Percentiles rank a stretch among this genome's conserved stretches.
phyloP scores from a whole-genome alignment of 1,284 basidiomycete genomes.

The Leucoagaricus sp. region DNA sequence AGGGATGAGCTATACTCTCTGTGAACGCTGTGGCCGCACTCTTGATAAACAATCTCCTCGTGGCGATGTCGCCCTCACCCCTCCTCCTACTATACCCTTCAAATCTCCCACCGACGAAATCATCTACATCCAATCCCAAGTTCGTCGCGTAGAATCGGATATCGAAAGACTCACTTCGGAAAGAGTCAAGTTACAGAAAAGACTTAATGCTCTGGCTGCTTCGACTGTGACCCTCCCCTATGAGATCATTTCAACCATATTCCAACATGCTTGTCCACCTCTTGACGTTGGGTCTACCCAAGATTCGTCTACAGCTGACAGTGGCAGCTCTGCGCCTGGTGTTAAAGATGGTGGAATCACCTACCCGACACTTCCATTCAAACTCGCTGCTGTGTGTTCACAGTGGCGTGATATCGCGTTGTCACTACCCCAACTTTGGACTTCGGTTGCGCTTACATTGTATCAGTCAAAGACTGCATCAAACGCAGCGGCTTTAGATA shows the following conservation, averaged over 20 bases:
- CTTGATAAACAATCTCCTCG: slow-evolving; percentile 9
- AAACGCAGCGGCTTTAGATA: slow-evolving; percentile 5
- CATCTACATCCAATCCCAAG: slow-evolving; percentile 4
- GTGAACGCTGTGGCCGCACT: slow-evolving; percentile 1
- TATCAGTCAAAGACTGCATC: neutral
- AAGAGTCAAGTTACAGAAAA: neutral
- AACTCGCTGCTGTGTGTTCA: slow-evolving; percentile 8
- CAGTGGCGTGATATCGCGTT: slow-evolving; percentile 13
- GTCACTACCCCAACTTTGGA: slow-evolving; percentile 8
- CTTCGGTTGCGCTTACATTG: slow-evolving; percentile 4
- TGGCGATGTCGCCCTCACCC: too few species aligned
- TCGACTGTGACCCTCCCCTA: slow-evolving; percentile 4
- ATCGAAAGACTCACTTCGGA: slow-evolving; percentile 2
- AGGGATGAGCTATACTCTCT: slow-evolving; percentile 6
- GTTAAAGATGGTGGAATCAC: slow-evolving; percentile 9
- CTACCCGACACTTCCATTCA: slow-evolving; percentile 8
- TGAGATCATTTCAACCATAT: slow-evolving; percentile 13
- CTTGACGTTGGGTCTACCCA: neutral
- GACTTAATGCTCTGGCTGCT: slow-evolving; percentile 7
- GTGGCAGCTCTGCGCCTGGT: neutral
- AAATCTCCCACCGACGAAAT: slow-evolving; percentile 12
- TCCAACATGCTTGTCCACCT: slow-evolving; percentile 8
- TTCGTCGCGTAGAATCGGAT: slow-evolving; percentile 5
- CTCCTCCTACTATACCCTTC: neutral
- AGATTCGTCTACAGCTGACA: neutral